phyloP scores from a whole-genome alignment of 495 filamentous ascomycete species.

The Bryoglossum gracile region DNA sequence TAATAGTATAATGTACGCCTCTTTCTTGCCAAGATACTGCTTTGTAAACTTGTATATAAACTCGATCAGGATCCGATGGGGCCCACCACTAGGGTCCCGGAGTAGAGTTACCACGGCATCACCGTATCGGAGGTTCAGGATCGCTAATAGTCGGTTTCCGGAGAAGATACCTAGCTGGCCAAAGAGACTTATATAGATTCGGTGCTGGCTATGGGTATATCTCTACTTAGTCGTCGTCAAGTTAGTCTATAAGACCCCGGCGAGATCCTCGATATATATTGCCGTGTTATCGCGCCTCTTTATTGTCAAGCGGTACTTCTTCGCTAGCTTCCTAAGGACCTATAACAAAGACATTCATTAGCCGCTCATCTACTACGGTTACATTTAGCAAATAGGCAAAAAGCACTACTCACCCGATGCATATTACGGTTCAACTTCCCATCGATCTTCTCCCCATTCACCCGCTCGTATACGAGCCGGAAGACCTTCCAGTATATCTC shows the following conservation, averaged over 20 bases:
- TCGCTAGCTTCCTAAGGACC: conserved; percentile 24
- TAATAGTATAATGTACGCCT: conserved; percentile 21
- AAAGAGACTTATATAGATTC: conserved; percentile 33
- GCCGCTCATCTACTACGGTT: not conserved
- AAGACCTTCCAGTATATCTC: conserved; percentile 16
- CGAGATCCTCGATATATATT: conserved; percentile 34
- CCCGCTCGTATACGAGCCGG: conserved; percentile 9
- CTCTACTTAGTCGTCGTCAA: conserved; percentile 31
- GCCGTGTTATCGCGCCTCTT: conserved; percentile 25
- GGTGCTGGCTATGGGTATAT: conserved; percentile 28
- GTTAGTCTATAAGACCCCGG: conserved; percentile 27
- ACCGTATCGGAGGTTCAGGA: conserved; percentile 28
- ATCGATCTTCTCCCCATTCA: conserved; percentile 10
- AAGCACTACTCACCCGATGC: conserved; percentile 8
- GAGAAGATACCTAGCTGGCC: conserved; percentile 32
- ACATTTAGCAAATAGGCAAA: conserved; percentile 9
- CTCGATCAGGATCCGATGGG: conserved; percentile 28
- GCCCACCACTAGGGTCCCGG: conserved; percentile 26
- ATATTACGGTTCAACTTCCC: conserved; percentile 14
- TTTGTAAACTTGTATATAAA: conserved; percentile 31
- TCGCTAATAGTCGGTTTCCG: conserved; percentile 26
- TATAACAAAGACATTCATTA: conserved; percentile 2
- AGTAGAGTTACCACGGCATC: conserved; percentile 26
- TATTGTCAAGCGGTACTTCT: conserved; percentile 20
- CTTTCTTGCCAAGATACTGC: conserved; percentile 28